phyloP scores from a whole-genome alignment of 306 rosid genomes.

The Pueraria montana region DNA sequence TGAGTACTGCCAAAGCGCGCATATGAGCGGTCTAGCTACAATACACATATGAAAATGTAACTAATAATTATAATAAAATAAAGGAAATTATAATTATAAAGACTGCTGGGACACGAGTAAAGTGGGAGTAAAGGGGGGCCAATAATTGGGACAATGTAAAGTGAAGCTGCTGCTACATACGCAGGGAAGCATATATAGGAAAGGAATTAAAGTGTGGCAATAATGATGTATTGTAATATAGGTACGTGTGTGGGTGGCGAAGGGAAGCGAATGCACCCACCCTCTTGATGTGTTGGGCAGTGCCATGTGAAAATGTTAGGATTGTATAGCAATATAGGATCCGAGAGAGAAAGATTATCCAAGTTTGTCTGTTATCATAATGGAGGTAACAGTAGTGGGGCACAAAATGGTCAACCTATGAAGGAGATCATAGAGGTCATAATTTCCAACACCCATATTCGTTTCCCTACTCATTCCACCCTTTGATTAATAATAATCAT shows the following conservation, averaged over 20 bases:
- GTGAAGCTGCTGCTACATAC: slow-evolving; percentile 43
- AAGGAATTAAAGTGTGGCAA: slow-evolving; percentile 53
- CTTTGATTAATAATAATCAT: slow-evolving; percentile 81
- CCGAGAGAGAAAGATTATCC: slow-evolving; percentile 49
- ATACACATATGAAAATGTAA: not conserved
- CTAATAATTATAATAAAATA: not conserved
- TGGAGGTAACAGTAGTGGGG: slow-evolving; percentile 71
- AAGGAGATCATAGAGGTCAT: slow-evolving; percentile 57
- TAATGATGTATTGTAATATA: slow-evolving; percentile 57
- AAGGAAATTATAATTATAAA: not conserved
- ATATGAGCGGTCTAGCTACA: not conserved
- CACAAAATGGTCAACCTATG: slow-evolving; percentile 92
- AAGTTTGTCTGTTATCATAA: slow-evolving; percentile 55
- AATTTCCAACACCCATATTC: slow-evolving; percentile 62
- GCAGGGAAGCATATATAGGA: slow-evolving; percentile 55
- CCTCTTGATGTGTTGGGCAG: slow-evolving; percentile 78
- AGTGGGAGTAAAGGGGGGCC: slow-evolving; percentile 39
- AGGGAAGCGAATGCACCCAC: slow-evolving; percentile 61
- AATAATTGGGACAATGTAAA: slow-evolving; percentile 63
- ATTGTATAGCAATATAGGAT: slow-evolving; percentile 36
- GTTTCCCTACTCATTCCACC: slow-evolving; percentile 72
- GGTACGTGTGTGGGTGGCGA: slow-evolving; percentile 63
- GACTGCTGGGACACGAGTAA: slow-evolving; percentile 32
- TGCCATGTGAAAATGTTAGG: slow-evolving; percentile 60
- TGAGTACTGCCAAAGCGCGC: slow-evolving; percentile 17